Evolutionary conservation across 1,284 basidiomycete species (phyloP).

Genomic region (Ceratobasidium sp.): DNA sequence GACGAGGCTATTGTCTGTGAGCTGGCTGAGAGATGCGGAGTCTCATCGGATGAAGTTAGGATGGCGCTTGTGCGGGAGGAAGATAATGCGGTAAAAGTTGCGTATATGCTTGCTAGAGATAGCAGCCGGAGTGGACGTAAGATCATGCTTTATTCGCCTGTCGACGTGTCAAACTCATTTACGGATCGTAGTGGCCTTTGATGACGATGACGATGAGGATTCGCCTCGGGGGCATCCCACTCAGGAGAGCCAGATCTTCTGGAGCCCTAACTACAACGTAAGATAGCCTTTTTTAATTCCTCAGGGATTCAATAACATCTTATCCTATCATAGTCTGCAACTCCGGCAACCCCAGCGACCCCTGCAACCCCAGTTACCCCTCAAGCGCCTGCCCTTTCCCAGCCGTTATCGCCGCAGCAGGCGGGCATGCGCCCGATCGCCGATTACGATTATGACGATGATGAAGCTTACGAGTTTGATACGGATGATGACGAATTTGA

Average conservation of each 20-base stretch:
- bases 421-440: slow-evolving; percentile 57
- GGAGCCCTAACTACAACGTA: slow-evolving; percentile 39
- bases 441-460: slow-evolving; percentile 65
- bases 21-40: slow-evolving; percentile 81
- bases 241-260: slow-evolving; percentile 38
- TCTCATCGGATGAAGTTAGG: slow-evolving; percentile 88
- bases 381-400: slow-evolving; percentile 12
- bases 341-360: slow-evolving; percentile 37
- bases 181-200: slow-evolving; percentile 50
- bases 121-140: slow-evolving; percentile 89
- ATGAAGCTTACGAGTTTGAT: slow-evolving; percentile 63
- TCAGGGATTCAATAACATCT: neutral
- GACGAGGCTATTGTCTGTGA: slow-evolving; percentile 92
- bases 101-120: slow-evolving; percentile 93
- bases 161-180: neutral
- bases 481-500: slow-evolving; percentile 71
- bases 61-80: slow-evolving; percentile 85
- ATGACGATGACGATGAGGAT: slow-evolving; percentile 57
- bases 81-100: slow-evolving; percentile 96
- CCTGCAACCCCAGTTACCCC: slow-evolving; percentile 39
- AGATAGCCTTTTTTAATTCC: neutral
- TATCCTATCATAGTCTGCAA: slow-evolving; percentile 18
- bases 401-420: slow-evolving; percentile 35
- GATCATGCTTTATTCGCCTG: slow-evolving; percentile 29
- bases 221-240: slow-evolving; percentile 48